Evolutionary conservation across 2,329 filamentous ascomycete genomes (phyloP).

Genomic region (Blastomyces parvus): DNA sequence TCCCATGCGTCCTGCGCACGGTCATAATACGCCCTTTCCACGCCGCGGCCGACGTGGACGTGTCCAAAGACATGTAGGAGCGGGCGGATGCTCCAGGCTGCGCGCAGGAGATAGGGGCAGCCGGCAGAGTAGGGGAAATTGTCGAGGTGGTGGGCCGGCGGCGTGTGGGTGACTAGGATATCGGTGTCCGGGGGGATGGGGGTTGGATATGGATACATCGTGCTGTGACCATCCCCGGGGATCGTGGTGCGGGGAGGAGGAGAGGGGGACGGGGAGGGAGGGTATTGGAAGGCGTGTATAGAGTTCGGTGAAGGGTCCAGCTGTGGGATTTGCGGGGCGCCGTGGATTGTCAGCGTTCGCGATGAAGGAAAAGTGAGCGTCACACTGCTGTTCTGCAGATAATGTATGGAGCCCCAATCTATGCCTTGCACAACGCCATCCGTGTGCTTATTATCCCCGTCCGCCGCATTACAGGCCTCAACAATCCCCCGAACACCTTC

Average conservation of each 20-base stretch:
- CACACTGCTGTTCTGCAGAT: slow-evolving; percentile 61
- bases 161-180: slow-evolving; percentile 71
- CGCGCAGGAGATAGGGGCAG: slow-evolving; percentile 59
- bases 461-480: slow-evolving; percentile 10
- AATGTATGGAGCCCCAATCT: slow-evolving; percentile 60
- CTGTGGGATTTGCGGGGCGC: slow-evolving; percentile 66
- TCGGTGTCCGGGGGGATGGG: slow-evolving; percentile 64
- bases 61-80: slow-evolving; percentile 76
- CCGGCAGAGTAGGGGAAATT: slow-evolving; percentile 51
- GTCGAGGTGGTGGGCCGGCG: slow-evolving; percentile 62
- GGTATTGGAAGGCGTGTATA: slow-evolving; percentile 71
- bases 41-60: slow-evolving; percentile 65
- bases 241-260: too few species aligned
- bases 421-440: background rate
- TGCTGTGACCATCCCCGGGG: slow-evolving; percentile 44
- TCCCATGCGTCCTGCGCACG: slow-evolving; percentile 63
- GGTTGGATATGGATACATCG: slow-evolving; percentile 57
- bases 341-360: slow-evolving; percentile 62
- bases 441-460: background rate
- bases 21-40: slow-evolving; percentile 64
- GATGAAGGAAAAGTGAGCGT: slow-evolving; percentile 49
- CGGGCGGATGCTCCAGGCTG: slow-evolving; percentile 66
- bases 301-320: slow-evolving; percentile 52
- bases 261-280: slow-evolving; percentile 29
- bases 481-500: slow-evolving; percentile 46